A percentile compares a stretch with the other conserved stretches of the same genome.
Evolutionary conservation across 1,284 basidiomycete genomes (phyloP).

Genomic region (Malassezia furfur): DNA sequence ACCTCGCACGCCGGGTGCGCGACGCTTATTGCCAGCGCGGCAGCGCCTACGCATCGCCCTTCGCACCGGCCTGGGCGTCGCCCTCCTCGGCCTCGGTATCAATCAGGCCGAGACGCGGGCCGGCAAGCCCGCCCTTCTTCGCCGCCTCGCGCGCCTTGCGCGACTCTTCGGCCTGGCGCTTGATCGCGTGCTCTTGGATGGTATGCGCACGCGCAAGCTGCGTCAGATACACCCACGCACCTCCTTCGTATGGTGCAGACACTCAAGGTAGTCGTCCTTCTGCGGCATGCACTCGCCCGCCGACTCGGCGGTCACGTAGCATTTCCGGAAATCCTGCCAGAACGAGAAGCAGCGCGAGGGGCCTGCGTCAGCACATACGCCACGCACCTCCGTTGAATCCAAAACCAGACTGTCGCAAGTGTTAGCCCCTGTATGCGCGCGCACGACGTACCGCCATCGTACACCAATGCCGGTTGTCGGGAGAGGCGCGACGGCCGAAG

Average conservation of each 20-base stretch:
- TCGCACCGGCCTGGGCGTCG: background rate
- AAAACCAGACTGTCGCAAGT: constrained; percentile 54
- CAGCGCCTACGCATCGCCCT: background rate
- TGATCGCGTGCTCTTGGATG: constrained; percentile 17
- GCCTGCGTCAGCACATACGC: constrained; percentile 53
- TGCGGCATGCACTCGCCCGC: constrained; percentile 65
- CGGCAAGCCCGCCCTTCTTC: background rate
- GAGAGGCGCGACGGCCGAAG: constrained; percentile 1
- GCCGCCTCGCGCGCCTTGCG: constrained; percentile 13
- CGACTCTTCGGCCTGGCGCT: constrained; percentile 18
- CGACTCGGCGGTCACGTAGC: constrained; percentile 72
- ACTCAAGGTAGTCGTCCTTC: constrained; percentile 84
- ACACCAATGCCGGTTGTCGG: constrained; percentile 2
- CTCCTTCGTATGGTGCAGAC: constrained; percentile 82
- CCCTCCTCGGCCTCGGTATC: background rate
- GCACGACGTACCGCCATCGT: constrained; percentile 5
- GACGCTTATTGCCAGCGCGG: too few species aligned
- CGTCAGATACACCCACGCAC: constrained; percentile 50
- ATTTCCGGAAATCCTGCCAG: constrained; percentile 72
- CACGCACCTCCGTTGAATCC: constrained; percentile 58
- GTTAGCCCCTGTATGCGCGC: background rate
- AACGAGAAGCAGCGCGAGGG: constrained; percentile 79
- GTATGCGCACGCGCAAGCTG: constrained; percentile 17
- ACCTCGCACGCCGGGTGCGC: too few species aligned
- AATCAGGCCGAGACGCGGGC: constrained; percentile 10